These are phyloP conservation scores for Phlebopus sp. DNA, from an alignment of 1,284 basidiomycete species.

Conservation along the genomic window DNA sequence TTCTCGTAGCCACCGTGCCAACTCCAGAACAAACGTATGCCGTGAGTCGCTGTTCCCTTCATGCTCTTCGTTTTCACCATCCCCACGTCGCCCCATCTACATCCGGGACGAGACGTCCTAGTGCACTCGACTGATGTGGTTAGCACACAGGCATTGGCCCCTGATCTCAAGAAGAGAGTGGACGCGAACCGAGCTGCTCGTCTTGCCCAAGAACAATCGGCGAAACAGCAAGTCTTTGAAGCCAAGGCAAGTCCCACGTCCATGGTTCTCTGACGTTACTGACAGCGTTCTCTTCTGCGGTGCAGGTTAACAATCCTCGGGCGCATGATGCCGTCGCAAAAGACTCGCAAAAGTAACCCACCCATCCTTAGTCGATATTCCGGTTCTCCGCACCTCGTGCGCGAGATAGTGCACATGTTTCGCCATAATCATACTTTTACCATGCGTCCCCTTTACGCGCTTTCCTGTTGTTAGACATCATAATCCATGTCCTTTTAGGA, in stretches of 20 bases:
- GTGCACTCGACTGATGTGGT: conserved; percentile 3
- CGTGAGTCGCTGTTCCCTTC: conserved; percentile 24
- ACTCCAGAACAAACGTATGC: conserved; percentile 40
- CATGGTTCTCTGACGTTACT: conserved; percentile 4
- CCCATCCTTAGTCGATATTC: neutral
- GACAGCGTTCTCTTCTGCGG: neutral
- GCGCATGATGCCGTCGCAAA: conserved; percentile 53
- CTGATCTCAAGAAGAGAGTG: conserved; percentile 64
- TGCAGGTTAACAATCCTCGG: conserved; percentile 40
- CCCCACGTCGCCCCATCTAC: neutral
- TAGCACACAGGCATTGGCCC: conserved; percentile 54
- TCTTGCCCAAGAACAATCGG: conserved; percentile 52
- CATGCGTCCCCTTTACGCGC: no score
- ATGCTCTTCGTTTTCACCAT: neutral
- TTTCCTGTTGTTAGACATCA: no score
- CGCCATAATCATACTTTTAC: no score
- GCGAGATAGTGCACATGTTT: no score
- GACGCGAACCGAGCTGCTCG: conserved; percentile 60
- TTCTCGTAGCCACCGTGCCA: conserved; percentile 52
- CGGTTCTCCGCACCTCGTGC: neutral
- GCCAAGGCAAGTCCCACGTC: conserved; percentile 47
- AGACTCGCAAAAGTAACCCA: conserved; percentile 21
- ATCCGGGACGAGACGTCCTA: neutral
- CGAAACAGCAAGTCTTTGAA: conserved; percentile 45
- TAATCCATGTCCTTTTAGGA: no score